These are phyloP conservation scores for Lentinula edodes DNA, from an alignment of 768 basidiomycete species.

Conservation along the genomic window DNA sequence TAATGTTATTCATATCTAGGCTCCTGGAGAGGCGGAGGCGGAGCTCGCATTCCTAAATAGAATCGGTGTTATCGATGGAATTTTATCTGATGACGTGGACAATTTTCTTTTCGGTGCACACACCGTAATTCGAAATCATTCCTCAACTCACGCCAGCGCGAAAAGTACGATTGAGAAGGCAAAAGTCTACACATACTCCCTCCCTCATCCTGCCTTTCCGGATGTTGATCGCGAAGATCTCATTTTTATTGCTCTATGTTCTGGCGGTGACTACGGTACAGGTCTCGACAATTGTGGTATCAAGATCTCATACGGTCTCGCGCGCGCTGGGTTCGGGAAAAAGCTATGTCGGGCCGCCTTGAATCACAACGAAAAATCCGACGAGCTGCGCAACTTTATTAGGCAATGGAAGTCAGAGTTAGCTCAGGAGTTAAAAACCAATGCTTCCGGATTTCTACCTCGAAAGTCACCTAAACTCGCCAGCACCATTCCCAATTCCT, in stretches of 20 bases:
- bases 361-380: conserved; percentile 38
- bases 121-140: conserved; percentile 78
- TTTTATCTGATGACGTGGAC: conserved; percentile 92
- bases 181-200: conserved; percentile 46
- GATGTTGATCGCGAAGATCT: conserved; percentile 52
- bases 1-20: conserved; percentile 19
- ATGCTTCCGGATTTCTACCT: conserved; percentile 57
- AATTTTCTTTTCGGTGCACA: conserved; percentile 86
- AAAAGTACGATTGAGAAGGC: conserved; percentile 73
- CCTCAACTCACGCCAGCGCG: conserved; percentile 61
- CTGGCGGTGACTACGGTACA: conserved; percentile 87
- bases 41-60: conserved; percentile 80
- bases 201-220: conserved; percentile 38
- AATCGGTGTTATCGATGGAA: conserved; percentile 78
- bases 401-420: conserved; percentile 58
- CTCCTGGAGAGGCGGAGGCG: conserved; percentile 73
- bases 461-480: conserved; percentile 63
- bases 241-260: conserved; percentile 77
- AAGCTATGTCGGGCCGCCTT: conserved; percentile 41
- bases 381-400: conserved; percentile 48
- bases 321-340: conserved; percentile 78
- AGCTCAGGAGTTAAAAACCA: conserved; percentile 60
- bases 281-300: conserved; percentile 66
- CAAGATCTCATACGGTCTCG: conserved; percentile 70
- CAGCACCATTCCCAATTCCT: conserved; percentile 53